Conservation (phyloP, 2,329 filamentous ascomycete species). For the Diaporthe sp. region DNA sequence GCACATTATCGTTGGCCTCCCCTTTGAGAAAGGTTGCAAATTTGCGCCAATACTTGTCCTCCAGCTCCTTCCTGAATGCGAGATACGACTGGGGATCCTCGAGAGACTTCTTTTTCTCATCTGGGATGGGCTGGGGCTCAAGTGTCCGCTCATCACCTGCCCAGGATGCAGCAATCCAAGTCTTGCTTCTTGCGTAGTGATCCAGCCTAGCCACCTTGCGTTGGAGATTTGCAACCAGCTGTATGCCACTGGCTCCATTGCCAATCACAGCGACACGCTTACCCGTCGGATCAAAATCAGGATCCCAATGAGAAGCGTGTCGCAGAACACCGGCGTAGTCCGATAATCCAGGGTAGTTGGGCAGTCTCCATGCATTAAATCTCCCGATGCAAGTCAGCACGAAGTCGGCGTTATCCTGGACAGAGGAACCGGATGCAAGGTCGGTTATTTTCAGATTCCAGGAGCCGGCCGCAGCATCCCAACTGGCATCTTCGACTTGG, state of each 20-base stretch:
- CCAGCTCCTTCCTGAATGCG: conserved; percentile 68
- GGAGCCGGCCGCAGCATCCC: conserved; percentile 64
- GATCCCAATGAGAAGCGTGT: conserved; percentile 74
- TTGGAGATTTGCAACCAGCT: conserved; percentile 68
- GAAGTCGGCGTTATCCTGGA: conserved; percentile 68
- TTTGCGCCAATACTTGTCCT: conserved; percentile 73
- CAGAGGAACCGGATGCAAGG: conserved; percentile 53
- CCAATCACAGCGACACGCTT: conserved; percentile 72
- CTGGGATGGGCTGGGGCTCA: conserved; percentile 67
- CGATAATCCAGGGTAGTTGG: conserved; percentile 70
- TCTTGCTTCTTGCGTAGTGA: conserved; percentile 75
- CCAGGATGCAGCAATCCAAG: conserved; percentile 77
- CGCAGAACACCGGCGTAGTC: conserved; percentile 69
- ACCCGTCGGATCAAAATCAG: conserved; percentile 60
- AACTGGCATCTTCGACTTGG: conserved; percentile 68
- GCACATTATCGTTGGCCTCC: conserved; percentile 60
- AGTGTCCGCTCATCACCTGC: conserved; percentile 68
- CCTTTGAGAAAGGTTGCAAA: conserved; percentile 69
- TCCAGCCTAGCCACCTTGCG: conserved; percentile 65
- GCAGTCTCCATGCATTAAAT: conserved; percentile 76
- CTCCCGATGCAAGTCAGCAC: conserved; percentile 74
- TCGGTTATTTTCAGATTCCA: conserved; percentile 69
- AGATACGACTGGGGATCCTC: conserved; percentile 73
- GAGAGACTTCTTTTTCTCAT: conserved; percentile 70
- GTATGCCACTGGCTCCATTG: conserved; percentile 74